A percentile compares a stretch with the other conserved stretches of the same genome.
phyloP scores from a whole-genome alignment of 208 protist species.

The Jaenimonas drosophilae region DNA sequence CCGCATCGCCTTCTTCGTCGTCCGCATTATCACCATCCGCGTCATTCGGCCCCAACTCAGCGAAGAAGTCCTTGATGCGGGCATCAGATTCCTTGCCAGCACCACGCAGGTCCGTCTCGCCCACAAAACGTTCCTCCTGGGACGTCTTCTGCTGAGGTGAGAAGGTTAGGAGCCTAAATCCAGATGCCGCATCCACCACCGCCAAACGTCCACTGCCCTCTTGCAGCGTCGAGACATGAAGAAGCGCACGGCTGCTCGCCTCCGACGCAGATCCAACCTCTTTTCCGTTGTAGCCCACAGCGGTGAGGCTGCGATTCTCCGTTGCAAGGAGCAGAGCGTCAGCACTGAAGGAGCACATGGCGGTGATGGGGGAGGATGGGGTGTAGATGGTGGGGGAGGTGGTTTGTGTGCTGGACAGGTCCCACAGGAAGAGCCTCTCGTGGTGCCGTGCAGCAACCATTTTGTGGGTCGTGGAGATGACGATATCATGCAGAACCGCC shows the following conservation, averaged over 20 bases:
- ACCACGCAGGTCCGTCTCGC: constrained; percentile 9
- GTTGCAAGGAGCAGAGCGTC: constrained; percentile 40
- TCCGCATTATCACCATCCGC: not conserved
- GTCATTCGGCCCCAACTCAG: not conserved
- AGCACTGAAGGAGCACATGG: constrained; percentile 34
- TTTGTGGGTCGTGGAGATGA: constrained; percentile 18
- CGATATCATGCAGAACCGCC: constrained; percentile 24
- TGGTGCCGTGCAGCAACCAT: constrained; percentile 30
- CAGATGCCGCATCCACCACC: constrained; percentile 41
- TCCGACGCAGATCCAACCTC: constrained; percentile 8
- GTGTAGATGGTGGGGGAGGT: constrained; percentile 4
- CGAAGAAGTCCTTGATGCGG: no score
- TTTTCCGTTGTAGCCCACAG: not conserved
- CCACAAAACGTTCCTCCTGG: constrained; percentile 6
- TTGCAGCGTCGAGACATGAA: constrained; percentile 25
- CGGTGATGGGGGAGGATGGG: constrained; percentile 17
- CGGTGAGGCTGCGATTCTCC: constrained; percentile 12
- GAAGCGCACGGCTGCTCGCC: constrained; percentile 8
- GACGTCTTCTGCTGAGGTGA: constrained; percentile 2
- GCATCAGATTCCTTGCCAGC: not conserved
- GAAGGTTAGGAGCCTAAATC: constrained; percentile 45
- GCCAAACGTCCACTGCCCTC: constrained; percentile 24
- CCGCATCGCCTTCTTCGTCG: constrained; percentile 7
- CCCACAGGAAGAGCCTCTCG: constrained; percentile 52
- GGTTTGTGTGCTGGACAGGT: constrained; percentile 14